phyloP scores from a whole-genome alignment of 257 asterid species.

The Solanum medicagineum region DNA sequence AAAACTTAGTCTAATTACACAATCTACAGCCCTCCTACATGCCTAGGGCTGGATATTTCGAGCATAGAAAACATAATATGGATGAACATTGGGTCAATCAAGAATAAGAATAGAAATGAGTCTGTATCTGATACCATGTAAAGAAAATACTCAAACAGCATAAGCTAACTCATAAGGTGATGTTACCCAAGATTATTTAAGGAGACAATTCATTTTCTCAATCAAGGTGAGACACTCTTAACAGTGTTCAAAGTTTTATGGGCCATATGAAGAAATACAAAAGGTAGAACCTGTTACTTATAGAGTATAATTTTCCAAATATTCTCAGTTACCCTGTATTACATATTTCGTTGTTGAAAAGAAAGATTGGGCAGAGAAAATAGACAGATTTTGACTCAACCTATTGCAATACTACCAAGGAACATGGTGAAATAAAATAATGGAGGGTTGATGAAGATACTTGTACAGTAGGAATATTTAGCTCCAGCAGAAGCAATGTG shows the following conservation, averaged over 20 bases:
- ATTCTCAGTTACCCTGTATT: background rate
- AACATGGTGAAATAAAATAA: background rate
- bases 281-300: background rate
- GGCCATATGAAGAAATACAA: background rate
- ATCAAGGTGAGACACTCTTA: background rate
- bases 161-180: background rate
- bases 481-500: background rate
- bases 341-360: background rate
- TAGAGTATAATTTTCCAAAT: background rate
- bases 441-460: background rate
- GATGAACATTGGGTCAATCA: background rate
- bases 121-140: background rate
- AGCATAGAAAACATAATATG: background rate
- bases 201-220: background rate
- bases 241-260: background rate
- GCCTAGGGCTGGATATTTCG: background rate
- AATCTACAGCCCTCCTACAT: background rate
- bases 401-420: background rate
- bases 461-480: background rate
- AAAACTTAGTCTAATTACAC: background rate
- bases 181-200: background rate
- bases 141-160: background rate
- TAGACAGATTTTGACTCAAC: background rate
- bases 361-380: background rate
- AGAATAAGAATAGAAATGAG: background rate